phyloP scores from a whole-genome alignment of 169 alveolate genomes.

The Plasmodium chabaudi region DNA sequence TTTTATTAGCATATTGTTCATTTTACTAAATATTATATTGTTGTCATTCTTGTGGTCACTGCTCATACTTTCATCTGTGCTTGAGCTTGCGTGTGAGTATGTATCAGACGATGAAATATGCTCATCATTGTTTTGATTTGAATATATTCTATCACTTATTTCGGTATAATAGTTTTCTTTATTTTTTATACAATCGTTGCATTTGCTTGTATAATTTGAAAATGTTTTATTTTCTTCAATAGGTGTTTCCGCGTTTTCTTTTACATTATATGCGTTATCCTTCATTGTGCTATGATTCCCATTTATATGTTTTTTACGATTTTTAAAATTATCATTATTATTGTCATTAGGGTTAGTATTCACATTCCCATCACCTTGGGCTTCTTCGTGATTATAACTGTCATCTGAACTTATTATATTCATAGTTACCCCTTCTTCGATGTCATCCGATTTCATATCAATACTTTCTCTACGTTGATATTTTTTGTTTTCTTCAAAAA shows the following conservation, averaged over 20 bases:
- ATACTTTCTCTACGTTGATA: not conserved
- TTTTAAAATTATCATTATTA: not conserved
- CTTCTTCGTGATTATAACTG: not conserved
- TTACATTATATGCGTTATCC: not conserved
- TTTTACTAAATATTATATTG: conserved; percentile 11
- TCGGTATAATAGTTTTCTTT: too few relatives aligned
- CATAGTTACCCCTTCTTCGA: not conserved
- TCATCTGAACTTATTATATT: not conserved
- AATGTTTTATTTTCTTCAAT: too few relatives aligned
- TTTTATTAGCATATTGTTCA: conserved; percentile 26
- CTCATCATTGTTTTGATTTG: too few relatives aligned
- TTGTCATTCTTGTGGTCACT: conserved; percentile 1
- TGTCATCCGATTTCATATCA: not conserved
- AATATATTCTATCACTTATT: too few relatives aligned
- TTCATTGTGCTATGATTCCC: not conserved
- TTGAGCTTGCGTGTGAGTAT: not conserved
- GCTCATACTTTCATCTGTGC: conserved; percentile 5
- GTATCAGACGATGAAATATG: too few relatives aligned
- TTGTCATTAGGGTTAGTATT: not conserved
- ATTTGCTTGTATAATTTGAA: too few relatives aligned
- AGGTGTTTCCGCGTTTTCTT: not conserved
- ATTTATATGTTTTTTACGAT: not conserved
- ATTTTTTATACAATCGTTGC: too few relatives aligned
- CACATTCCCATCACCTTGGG: not conserved
- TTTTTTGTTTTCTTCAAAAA: conserved; percentile 16